Evolutionary conservation across 2,329 filamentous ascomycete genomes (phyloP), one percentile per base, ranked within the genome.

Genomic region (Alternaria incomplexa): DNA sequence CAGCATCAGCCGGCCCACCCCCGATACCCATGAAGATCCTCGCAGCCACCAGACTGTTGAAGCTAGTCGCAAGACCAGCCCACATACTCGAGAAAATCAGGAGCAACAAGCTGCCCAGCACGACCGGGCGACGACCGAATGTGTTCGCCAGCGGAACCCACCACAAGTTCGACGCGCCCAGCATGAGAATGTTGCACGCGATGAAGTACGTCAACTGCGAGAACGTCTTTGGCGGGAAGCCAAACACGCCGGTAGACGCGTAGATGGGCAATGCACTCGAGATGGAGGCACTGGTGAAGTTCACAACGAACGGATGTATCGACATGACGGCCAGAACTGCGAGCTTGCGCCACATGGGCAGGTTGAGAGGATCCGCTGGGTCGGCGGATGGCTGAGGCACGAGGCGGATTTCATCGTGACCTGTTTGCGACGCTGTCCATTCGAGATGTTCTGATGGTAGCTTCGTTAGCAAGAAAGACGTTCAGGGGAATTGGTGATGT

Each of bases 111-210:
- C 79, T 76, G 4, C 73, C 22, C 3, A 83, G 74, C 17, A 79
- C 70, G 30, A 83, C 69, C 1, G 80, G 76, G 11, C 81, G 69
- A 20, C 80, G 76, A 7, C 81, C 81, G 56, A 82, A 79, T 0
- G 76, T 79, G 45, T 82, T 81, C 3, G 79, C 73, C 12, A 82
- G 53, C 3, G 81, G 81, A 5, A 82, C 78, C 81, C 80, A 82
- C 65, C 75, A 76, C 57, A 82, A 62, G 57, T 83, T 82, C 0
- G 78, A 76, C 6, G 68, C 71, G 3, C 81, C 81, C 8, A 80
- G 58, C 65, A 82, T 74, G 7, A 83, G 70, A 11, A 78, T 72
- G 47, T 81, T 82, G 32, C 75, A 79, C 3, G 81, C 77, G 17
- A 80, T 68, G 13, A 82, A 67, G 43, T 81, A 75, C 5, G 75